Evolutionary conservation across 2,329 filamentous ascomycete genomes (phyloP).

Genomic region (Talaromyces sp.): DNA sequence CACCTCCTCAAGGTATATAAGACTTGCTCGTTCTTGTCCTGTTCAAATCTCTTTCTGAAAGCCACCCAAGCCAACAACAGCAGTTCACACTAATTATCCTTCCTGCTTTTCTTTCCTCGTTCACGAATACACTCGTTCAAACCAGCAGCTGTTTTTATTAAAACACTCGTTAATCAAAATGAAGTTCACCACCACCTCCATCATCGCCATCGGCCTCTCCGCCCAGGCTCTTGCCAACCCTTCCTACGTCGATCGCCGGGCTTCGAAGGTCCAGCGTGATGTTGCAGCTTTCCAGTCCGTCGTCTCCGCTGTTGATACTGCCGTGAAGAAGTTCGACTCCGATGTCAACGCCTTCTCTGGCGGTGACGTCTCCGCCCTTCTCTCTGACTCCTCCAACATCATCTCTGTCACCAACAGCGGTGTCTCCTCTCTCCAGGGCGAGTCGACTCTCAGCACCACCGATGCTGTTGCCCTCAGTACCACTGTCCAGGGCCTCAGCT

Average conservation of each 20-base stretch:
- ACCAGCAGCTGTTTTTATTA: slow-evolving; percentile 10
- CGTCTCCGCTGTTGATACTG: slow-evolving; percentile 20
- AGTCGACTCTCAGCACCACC: slow-evolving; percentile 23
- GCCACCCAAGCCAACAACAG: neutral
- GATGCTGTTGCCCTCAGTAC: slow-evolving; percentile 29
- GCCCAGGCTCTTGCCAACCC: slow-evolving; percentile 17
- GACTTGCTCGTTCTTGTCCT: neutral
- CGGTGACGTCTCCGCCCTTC: slow-evolving; percentile 22
- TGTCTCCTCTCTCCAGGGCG: slow-evolving; percentile 24
- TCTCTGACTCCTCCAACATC: slow-evolving; percentile 23
- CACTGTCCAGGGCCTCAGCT: slow-evolving; percentile 29
- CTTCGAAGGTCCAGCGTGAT: slow-evolving; percentile 16
- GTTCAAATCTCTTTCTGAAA: neutral
- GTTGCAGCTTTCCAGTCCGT: slow-evolving; percentile 17
- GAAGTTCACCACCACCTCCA: slow-evolving; percentile 19
- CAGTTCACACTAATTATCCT: neutral
- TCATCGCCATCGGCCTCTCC: slow-evolving; percentile 20
- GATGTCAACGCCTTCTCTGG: slow-evolving; percentile 28
- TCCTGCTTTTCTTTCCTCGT: neutral
- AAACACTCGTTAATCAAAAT: slow-evolving; percentile 20
- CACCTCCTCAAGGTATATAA: slow-evolving; percentile 10
- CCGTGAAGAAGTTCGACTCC: slow-evolving; percentile 23
- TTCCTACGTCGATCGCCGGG: slow-evolving; percentile 14
- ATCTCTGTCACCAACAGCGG: slow-evolving; percentile 28
- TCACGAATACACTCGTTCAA: slow-evolving; percentile 15